Base-by-base conservation (phyloP, 345 rosid species). In the Sisymbrium altissimum region DNA sequence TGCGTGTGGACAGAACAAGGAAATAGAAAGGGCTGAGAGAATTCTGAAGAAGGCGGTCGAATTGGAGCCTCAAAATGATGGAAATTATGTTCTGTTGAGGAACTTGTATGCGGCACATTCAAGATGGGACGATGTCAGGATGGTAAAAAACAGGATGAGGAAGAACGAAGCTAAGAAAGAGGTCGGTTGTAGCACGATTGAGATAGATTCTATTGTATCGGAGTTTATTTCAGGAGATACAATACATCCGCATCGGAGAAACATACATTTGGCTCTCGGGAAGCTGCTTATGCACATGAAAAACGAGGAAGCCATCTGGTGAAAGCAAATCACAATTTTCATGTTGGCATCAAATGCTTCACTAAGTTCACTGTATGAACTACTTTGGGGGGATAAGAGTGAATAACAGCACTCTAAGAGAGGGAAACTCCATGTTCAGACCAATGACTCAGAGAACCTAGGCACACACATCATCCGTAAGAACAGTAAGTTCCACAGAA, bases 131-230 rank as follows among this genome's bases (percentile, higher is more conserved):
- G 86, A 89, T 45, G 88, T 75, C 0, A 82, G 81, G 68, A 82
- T 76, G 53, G 79, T 89, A n/a, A 83, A 86, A 65, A 66, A 65
- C 52, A 48, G 83, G 71, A 89, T 92, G 96, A 83, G 86, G 77
- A 83, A 76, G 74, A 88, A 75, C 9, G 83, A 86, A 23, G 86
- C 85, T 4, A 85, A 74, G 78, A 86, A 92, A 74, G 92, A 86
- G 73, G 86, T 80, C 4, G 93, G 97, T 12, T 81, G 86, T 72
- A 92, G 97, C 72, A 72, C 78, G 58, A 84, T 89, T 69, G 93
- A 91, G 79, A 52, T 89, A 62, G 75, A 81, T 64, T 79, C 79
- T 66, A 56, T 49, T 32, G 87, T 85, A 73, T 86, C 81, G 0
- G 89, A 87, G 81, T 89, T 89, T 61, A 72, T 85, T 38, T 83